Evolutionary conservation across 768 basidiomycete genomes (phyloP).

Genomic region (Tremella mesenterica): DNA sequence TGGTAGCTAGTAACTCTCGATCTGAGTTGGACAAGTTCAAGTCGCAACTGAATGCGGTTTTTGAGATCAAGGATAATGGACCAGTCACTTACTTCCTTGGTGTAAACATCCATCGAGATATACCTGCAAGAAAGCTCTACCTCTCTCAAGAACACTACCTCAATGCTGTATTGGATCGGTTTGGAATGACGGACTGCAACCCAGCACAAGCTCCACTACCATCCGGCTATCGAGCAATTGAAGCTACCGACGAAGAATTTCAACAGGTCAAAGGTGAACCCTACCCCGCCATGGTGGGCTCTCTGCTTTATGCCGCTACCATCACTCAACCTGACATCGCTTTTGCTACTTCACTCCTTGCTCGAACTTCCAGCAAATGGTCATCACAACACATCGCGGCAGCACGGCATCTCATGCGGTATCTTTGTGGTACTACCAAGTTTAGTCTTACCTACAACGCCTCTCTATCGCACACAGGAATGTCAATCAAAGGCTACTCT

Average conservation of each 20-base stretch:
- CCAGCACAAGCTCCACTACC: neutral
- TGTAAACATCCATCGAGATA: too few species aligned
- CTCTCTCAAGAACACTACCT: conserved; percentile 4
- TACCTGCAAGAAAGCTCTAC: neutral
- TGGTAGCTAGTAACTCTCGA: conserved; percentile 2
- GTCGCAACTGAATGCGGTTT: neutral
- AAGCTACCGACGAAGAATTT: neutral
- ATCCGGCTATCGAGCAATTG: neutral
- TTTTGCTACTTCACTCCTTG: conserved; percentile 5
- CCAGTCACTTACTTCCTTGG: conserved; percentile 5
- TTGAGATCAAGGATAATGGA: conserved; percentile 7
- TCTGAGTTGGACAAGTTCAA: conserved; percentile 4
- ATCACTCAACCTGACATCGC: conserved; percentile 14
- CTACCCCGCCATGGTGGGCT: conserved; percentile 9
- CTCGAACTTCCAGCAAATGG: conserved; percentile 3
- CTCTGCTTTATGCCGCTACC: conserved; percentile 8
- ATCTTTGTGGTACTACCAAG: neutral
- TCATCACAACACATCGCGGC: neutral
- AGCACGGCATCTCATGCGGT: neutral
- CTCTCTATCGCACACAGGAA: conserved; percentile 17
- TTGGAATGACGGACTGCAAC: neutral
- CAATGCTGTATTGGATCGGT: neutral
- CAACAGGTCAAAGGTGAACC: neutral
- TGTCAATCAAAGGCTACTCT: conserved; percentile 28
- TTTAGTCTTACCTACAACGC: neutral